Percentiles rank a stretch among this genome's conserved stretches.
Conservation (phyloP, 495 filamentous ascomycete species). For the Xylaria sp. region DNA sequence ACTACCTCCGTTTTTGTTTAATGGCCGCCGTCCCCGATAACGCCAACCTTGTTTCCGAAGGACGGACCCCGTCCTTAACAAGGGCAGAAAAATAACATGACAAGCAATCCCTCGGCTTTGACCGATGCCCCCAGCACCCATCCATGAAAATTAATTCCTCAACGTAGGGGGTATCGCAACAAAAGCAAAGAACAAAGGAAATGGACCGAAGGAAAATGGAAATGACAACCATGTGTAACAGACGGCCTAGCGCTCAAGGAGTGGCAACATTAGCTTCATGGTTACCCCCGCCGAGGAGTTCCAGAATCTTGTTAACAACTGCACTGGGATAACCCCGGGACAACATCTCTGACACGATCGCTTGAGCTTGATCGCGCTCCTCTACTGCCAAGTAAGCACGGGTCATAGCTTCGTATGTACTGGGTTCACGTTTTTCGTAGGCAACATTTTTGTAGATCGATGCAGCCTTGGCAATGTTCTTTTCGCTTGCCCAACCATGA, state of each 20-base stretch:
- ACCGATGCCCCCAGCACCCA: conserved; percentile 33
- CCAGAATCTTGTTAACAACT: conserved; percentile 88
- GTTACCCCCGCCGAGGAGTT: conserved; percentile 76
- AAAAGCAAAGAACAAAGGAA: conserved; percentile 31
- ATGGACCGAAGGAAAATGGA: conserved; percentile 30
- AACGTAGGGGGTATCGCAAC: conserved; percentile 49
- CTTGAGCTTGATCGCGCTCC: conserved; percentile 74
- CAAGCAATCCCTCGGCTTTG: conserved; percentile 35
- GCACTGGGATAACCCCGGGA: conserved; percentile 88
- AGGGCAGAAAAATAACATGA: conserved; percentile 19
- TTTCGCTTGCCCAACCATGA: conserved; percentile 91
- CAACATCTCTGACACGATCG: conserved; percentile 88
- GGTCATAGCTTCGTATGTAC: conserved; percentile 99
- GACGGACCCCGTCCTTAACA: conserved; percentile 21
- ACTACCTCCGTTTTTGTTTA: conserved; percentile 9
- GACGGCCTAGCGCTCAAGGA: conserved; percentile 22
- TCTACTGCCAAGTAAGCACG: conserved; percentile 86
- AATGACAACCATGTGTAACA: neutral
- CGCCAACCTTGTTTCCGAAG: conserved; percentile 31
- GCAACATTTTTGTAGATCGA: conserved; percentile 78
- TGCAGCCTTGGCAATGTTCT: conserved; percentile 79
- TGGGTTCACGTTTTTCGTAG: conserved; percentile 83
- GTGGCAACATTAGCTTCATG: conserved; percentile 34
- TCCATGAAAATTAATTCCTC: conserved; percentile 32
- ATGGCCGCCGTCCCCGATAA: conserved; percentile 20